Conservation (phyloP, 2,329 filamentous ascomycete genomes). For the Sporothrix dimorphospora region DNA sequence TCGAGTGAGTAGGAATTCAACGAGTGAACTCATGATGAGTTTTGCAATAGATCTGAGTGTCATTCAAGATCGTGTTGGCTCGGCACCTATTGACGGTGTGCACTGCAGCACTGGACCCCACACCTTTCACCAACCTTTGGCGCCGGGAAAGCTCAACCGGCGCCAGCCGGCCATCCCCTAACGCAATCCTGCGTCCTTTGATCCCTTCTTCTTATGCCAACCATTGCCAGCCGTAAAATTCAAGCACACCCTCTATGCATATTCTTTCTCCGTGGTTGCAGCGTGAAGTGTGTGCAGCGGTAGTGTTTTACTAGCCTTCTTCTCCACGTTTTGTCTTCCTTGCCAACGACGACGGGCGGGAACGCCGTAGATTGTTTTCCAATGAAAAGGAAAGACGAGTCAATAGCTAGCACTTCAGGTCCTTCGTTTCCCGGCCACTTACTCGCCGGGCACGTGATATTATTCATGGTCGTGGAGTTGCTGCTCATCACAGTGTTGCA, state of each 20-base stretch:
- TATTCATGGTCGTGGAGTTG: neutral
- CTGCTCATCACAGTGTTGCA: neutral
- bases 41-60: neutral
- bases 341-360: neutral
- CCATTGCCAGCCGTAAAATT: neutral
- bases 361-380: neutral
- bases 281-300: neutral
- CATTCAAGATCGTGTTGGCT: too few species aligned
- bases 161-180: neutral
- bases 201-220: neutral
- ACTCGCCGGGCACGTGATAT: neutral
- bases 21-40: neutral
- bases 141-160: conserved; percentile 17
- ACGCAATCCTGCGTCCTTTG: neutral
- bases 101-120: neutral
- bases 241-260: neutral
- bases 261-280: conserved; percentile 15
- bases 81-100: too few species aligned
- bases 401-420: neutral
- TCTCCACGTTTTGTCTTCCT: neutral
- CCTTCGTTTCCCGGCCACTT: neutral
- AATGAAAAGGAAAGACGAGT: neutral
- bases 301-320: neutral
- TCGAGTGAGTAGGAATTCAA: neutral
- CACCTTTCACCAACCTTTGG: neutral